Evolutionary conservation across 257 asterid species (phyloP).

Genomic region (Pogostemon cablin): DNA sequence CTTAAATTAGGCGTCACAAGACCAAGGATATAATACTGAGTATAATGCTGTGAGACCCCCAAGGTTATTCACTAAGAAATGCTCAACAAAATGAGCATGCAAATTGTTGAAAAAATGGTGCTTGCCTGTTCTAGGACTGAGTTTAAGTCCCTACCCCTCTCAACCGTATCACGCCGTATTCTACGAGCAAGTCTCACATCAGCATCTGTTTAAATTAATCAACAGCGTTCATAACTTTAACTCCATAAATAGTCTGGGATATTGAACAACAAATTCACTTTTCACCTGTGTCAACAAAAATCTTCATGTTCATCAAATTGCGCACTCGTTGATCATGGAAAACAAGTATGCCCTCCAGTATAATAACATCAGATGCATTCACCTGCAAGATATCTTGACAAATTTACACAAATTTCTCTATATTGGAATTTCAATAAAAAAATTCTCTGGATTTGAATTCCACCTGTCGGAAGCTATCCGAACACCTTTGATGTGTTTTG

Average conservation of each 20-base stretch:
- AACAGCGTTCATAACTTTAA: constrained; percentile 3
- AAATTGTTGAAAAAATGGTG: not conserved
- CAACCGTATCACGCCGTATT: constrained; percentile 95
- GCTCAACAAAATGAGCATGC: constrained; percentile 6
- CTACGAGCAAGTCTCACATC: constrained; percentile 99
- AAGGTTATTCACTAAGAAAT: not conserved
- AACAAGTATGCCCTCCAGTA: constrained; percentile 95
- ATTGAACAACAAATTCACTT: constrained; percentile 32
- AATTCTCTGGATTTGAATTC: not conserved
- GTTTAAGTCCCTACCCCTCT: constrained; percentile 94
- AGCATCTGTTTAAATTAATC: constrained; percentile 60
- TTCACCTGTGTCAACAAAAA: constrained; percentile 94
- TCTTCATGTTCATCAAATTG: constrained; percentile 94
- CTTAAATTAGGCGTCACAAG: constrained; percentile 2
- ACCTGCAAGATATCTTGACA: constrained; percentile 52
- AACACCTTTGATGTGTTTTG: constrained; percentile 86
- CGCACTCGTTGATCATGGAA: constrained; percentile 95
- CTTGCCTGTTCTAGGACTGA: constrained; percentile 97
- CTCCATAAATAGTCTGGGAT: constrained; percentile 16
- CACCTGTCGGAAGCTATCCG: constrained; percentile 93
- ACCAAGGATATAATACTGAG: constrained; percentile 4
- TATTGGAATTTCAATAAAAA: not conserved
- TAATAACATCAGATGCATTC: constrained; percentile 96
- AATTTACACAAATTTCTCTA: constrained; percentile 7
- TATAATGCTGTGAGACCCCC: constrained; percentile 1